Base-by-base conservation (phyloP, 2,329 filamentous ascomycete species). In the Exophiala sp. region DNA sequence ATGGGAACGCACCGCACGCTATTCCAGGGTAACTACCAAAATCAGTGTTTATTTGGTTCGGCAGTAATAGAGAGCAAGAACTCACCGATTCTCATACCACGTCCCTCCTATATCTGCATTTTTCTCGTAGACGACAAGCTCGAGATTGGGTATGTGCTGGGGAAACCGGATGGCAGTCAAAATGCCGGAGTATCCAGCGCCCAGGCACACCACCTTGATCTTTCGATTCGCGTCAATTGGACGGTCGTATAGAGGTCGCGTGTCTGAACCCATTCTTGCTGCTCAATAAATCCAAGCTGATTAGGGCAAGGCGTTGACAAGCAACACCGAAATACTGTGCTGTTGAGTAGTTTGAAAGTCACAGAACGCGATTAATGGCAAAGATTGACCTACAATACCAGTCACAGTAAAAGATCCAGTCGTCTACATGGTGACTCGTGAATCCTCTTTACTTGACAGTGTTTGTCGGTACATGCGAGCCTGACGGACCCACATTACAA, bases 131-230 rank as follows among this genome's bases (percentile, higher is more conserved):
- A 65, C 60, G 6, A 40, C 43, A 16, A 65, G 48, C 24, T 63
- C 58, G 8, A 63, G 39, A 32, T 58, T 47, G 7, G 5, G 9
- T 11, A 59, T 18, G 2, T 33, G 16, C 32, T 54, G 47, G 3
- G 56, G 54, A 41, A 57, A 40, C 9, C 69, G 63, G 38, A 73
- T 69, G 11, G 66, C 70, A 5, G 66, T 57, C 11, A 72, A 55
- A 36, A 73, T 73, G 2, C 71, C 71, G 5, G 71, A 72, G 9
- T 71, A 67, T 0, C 71, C 71, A 6, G 70, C 69, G 6, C 71
- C 71, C 18, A 73, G 71, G 42, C 69, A 57, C 11, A 52, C 34
- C 14, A 56, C 49, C 18, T 55, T 55, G 11, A 58, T 35, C 8
- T n/a, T n/a, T 2, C 38, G 47, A 21, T 20, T 21, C 2, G 21